Evolutionary conservation across 805 yeast genomes (phyloP), one percentile per base, ranked within the genome.

Genomic region (Yueomyces sp.): DNA sequence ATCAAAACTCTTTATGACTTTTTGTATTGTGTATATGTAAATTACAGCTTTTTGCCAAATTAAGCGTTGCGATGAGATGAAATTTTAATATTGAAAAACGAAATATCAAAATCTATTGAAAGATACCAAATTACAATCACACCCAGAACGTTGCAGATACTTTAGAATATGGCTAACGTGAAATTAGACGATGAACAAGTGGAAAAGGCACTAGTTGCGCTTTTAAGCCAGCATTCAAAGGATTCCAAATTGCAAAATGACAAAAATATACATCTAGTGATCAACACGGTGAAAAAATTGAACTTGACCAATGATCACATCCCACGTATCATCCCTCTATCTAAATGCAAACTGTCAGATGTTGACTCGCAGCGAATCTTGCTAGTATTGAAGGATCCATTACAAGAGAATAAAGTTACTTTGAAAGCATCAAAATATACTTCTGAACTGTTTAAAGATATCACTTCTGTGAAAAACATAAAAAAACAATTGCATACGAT

Each of bases 341-440:
- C 74, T 0, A 64, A 72, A 4, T 52, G 55, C 49, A 70, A 73
- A 48, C 57, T 81, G 44, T 72, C 70, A 42, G 68, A 67, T 44
- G 56, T 75, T 2, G 69, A 70, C 26, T 71, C 72, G 26, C 64
- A 72, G 41, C 64, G 76, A 27, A 70, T 82, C 4, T 56, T 83
- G 3, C 65, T 85, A 26, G 69, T 85, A 11, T 81, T 90, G 6
- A 83, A 81, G 49, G 92, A 85, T 54, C 88, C 90, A 1, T 73
- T 80, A 4, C 65, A 73, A 4, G 66, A 69, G 5, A 83, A 76
- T 52, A 66, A 77, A 34, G 66, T 65, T 8, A 67, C 70, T 4
- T 56, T 83, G 4, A 65, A 62, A 30, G 69, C 70, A 45, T 75
- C 68, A 19, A 65, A 76, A 1, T 68, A 73, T 2, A 79, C 87